These are phyloP conservation scores for Fallopia convolvulus DNA, from an alignment of 148 eudicot species.

Conservation along the genomic window DNA sequence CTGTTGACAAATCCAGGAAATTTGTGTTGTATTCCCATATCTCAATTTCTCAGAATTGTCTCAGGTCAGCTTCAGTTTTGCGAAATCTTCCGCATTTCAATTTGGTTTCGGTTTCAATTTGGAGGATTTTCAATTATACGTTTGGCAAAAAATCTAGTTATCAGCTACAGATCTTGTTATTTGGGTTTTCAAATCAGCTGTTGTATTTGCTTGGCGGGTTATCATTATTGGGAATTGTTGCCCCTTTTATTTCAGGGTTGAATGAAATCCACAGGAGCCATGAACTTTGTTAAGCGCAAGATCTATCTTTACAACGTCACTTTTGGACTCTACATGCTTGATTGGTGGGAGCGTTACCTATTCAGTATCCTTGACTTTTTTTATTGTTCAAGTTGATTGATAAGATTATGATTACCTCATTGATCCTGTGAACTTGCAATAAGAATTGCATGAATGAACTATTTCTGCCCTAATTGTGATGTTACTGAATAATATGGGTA, in stretches of 20 bases:
- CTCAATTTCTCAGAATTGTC: neutral
- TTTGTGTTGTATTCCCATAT: neutral
- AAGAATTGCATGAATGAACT: neutral
- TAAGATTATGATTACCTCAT: neutral
- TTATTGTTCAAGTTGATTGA: neutral
- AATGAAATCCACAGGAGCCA: neutral
- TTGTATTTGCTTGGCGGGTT: neutral
- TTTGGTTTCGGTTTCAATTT: neutral
- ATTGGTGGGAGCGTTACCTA: slow-evolving; percentile 19
- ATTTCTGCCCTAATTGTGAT: neutral
- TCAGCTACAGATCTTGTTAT: neutral
- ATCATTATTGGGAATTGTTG: neutral
- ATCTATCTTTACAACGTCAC: slow-evolving; percentile 15
- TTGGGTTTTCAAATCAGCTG: neutral
- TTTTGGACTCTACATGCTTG: slow-evolving; percentile 15
- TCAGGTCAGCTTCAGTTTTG: neutral
- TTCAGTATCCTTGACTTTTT: slow-evolving; percentile 12
- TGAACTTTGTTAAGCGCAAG: slow-evolving; percentile 13
- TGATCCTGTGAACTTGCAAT: neutral
- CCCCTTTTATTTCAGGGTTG: neutral
- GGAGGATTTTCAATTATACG: neutral
- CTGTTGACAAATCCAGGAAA: neutral
- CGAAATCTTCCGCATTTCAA: neutral
- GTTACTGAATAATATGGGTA: neutral
- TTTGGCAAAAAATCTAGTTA: neutral